Evolutionary conservation across 2,329 filamentous ascomycete species (phyloP).

Genomic region (Sporothrix schenckii): DNA sequence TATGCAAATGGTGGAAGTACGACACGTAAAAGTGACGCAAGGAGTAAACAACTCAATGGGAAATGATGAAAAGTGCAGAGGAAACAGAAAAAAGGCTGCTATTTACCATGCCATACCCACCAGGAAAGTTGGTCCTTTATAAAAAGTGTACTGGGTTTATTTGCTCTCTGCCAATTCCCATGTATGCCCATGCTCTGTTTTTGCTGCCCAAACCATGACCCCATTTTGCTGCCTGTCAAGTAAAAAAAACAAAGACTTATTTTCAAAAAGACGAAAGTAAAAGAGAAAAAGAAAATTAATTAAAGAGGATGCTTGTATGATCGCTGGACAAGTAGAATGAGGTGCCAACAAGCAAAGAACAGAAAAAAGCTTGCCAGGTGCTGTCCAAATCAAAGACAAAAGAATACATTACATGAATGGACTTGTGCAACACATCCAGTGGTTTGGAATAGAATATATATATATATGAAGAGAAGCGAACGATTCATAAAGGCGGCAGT

Average conservation of each 20-base stretch:
- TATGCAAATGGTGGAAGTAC: neutral
- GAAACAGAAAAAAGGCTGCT: constrained; percentile 10
- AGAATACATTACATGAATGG: constrained; percentile 1
- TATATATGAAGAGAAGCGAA: neutral
- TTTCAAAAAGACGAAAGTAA: neutral
- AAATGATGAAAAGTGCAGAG: no score
- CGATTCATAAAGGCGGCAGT: neutral
- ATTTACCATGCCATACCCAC: neutral
- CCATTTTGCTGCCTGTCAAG: constrained; percentile 8
- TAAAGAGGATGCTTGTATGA: constrained; percentile 12
- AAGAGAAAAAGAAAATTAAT: constrained; percentile 4
- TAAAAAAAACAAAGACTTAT: neutral
- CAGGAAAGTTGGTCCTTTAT: constrained; percentile 11
- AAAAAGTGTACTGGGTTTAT: constrained; percentile 8
- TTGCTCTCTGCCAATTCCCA: neutral
- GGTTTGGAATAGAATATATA: no score
- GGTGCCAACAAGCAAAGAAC: neutral
- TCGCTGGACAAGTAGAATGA: constrained; percentile 12
- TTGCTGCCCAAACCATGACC: neutral
- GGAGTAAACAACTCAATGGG: no score
- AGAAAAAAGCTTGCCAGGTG: constrained; percentile 4
- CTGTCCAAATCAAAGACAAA: neutral
- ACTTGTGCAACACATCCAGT: constrained; percentile 2
- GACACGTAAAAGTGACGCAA: neutral
- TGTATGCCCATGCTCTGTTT: neutral